These are phyloP conservation scores for Helichrysum umbraculigerum DNA, from an alignment of 129 eudicot genomes.

Conservation along the genomic window DNA sequence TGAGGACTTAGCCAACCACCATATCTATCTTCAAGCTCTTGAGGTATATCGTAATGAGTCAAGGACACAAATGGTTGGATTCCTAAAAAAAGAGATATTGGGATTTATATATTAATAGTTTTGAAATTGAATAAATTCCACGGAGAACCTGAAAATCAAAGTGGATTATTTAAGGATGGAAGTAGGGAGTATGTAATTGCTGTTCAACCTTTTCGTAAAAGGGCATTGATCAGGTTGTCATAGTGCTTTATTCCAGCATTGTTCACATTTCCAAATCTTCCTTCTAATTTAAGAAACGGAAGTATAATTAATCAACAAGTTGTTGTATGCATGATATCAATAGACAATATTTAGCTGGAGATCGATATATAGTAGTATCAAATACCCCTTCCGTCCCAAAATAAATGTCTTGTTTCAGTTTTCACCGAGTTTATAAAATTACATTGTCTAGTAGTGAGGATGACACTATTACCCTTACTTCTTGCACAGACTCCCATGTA, in stretches of 20 bases:
- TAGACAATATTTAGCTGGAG: neutral
- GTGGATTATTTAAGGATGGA: neutral
- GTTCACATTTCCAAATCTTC: slow-evolving; percentile 62
- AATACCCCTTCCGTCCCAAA: too few relatives aligned
- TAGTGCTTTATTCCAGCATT: slow-evolving; percentile 67
- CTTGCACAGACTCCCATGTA: too few relatives aligned
- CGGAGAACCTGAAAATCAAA: slow-evolving; percentile 1
- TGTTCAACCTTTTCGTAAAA: slow-evolving; percentile 53
- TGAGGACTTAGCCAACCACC: slow-evolving; percentile 77
- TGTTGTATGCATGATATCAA: neutral
- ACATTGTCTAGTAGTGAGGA: too few relatives aligned
- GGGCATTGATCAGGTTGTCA: slow-evolving; percentile 59
- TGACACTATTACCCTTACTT: too few relatives aligned
- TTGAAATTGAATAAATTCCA: neutral
- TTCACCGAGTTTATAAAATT: too few relatives aligned
- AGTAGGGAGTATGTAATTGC: neutral
- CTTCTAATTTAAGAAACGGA: slow-evolving; percentile 44
- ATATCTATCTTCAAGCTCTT: slow-evolving; percentile 77
- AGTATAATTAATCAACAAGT: neutral
- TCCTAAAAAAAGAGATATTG: slow-evolving; percentile 35
- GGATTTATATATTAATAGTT: neutral
- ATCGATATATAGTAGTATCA: too few relatives aligned
- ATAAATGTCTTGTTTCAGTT: too few relatives aligned
- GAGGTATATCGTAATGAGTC: slow-evolving; percentile 74
- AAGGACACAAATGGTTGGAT: slow-evolving; percentile 77